phyloP scores from a whole-genome alignment of 202 grass and related monocot species.

The Panicum virgatum region DNA sequence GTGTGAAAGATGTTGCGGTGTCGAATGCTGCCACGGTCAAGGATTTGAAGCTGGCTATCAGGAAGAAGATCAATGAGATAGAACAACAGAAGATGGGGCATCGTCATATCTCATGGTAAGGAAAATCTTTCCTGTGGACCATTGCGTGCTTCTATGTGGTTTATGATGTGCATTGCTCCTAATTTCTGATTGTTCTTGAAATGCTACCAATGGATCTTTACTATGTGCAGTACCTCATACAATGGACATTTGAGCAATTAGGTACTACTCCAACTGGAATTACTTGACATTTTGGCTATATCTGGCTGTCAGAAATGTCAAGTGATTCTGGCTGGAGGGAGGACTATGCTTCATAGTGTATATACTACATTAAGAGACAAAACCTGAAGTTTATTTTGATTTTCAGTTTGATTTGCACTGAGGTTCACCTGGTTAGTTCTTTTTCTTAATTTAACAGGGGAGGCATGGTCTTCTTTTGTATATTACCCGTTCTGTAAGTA shows the following conservation, averaged over 20 bases:
- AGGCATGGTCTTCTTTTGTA: neutral
- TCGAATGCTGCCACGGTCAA: slow-evolving; percentile 73
- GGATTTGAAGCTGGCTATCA: slow-evolving; percentile 82
- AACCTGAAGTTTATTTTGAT: slow-evolving; percentile 6
- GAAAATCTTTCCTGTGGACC: neutral
- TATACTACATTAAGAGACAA: neutral
- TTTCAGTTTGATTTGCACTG: neutral
- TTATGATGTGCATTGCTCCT: neutral
- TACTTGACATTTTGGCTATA: neutral
- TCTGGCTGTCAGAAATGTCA: neutral
- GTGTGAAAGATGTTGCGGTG: slow-evolving; percentile 58
- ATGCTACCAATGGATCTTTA: neutral
- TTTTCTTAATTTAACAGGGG: neutral
- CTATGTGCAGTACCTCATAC: neutral
- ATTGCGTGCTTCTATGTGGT: neutral
- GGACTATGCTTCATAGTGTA: neutral
- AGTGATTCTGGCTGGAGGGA: neutral
- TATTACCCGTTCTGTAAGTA: neutral
- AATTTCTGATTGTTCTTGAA: neutral
- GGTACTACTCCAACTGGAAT: neutral
- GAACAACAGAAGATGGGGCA: slow-evolving; percentile 82
- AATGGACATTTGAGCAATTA: neutral
- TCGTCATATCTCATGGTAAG: slow-evolving; percentile 89
- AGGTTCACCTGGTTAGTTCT: neutral
- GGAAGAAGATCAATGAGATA: slow-evolving; percentile 83